Evolutionary conservation across 140 eudicot genomes (phyloP).

Genomic region (Cichorium intybus): DNA sequence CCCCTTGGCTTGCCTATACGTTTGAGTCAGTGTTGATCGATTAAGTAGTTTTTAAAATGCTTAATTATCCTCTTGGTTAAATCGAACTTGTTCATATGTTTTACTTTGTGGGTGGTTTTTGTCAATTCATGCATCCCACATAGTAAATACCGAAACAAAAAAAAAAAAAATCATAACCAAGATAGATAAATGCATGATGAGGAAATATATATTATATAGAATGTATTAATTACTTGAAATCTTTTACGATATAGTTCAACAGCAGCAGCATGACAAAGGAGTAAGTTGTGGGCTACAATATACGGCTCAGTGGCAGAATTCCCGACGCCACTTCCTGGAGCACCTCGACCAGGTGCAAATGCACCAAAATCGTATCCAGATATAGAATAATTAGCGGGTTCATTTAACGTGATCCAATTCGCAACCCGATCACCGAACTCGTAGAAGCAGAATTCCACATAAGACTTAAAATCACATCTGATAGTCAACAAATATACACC

Average conservation of each 20-base stretch:
- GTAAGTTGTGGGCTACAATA: slow-evolving; percentile 29
- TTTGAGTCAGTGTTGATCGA: not conserved
- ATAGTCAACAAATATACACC: not conserved
- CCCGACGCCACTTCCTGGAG: slow-evolving; percentile 13
- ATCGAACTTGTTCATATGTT: not conserved
- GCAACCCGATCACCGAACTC: slow-evolving; percentile 50
- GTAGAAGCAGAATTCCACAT: slow-evolving; percentile 42
- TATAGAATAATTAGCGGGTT: slow-evolving; percentile 19
- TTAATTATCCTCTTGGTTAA: not conserved
- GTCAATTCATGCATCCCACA: not conserved
- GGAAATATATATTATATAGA: not conserved
- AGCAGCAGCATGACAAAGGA: slow-evolving; percentile 38
- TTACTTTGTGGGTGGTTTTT: not conserved
- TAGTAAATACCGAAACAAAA: no score
- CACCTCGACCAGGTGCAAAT: slow-evolving; percentile 39
- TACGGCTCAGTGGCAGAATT: slow-evolving; percentile 40
- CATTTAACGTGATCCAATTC: slow-evolving; percentile 45
- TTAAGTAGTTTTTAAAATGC: not conserved
- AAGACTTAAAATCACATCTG: slow-evolving; percentile 29
- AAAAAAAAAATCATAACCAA: no score
- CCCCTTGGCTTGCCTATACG: slow-evolving; percentile 29
- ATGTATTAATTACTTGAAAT: slow-evolving; percentile 38
- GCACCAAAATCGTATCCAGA: slow-evolving; percentile 29
- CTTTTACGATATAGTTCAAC: slow-evolving; percentile 19
- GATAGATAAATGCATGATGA: not conserved